Conservation (phyloP, 441 rosid genomes). For the Codiaeum variegatum region DNA sequence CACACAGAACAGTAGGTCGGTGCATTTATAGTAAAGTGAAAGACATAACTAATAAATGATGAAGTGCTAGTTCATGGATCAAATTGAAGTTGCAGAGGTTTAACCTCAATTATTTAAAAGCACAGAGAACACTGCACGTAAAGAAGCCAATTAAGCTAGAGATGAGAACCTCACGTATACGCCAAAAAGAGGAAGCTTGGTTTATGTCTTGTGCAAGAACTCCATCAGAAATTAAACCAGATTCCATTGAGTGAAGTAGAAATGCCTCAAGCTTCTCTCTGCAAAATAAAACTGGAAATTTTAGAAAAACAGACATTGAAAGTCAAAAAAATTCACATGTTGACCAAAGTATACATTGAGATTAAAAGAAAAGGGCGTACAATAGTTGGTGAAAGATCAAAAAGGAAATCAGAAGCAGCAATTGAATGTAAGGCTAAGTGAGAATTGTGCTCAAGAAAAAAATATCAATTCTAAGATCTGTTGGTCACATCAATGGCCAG, state of each 20-base stretch:
- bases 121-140: background rate
- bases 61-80: background rate
- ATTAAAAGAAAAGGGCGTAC: background rate
- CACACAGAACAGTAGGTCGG: background rate
- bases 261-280: conserved; percentile 95
- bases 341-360: background rate
- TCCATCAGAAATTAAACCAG: conserved; percentile 84
- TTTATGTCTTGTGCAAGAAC: conserved; percentile 89
- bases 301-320: background rate
- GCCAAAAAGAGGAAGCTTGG: conserved; percentile 91
- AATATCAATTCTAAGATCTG: conserved; percentile 5
- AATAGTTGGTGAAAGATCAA: background rate
- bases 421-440: background rate
- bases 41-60: background rate
- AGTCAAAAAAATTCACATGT: background rate
- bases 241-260: conserved; percentile 66
- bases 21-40: background rate
- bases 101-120: background rate
- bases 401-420: background rate
- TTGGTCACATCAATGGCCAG: background rate
- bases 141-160: conserved; percentile 18
- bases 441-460: background rate
- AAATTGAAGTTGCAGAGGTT: conserved; percentile 13
- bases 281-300: conserved; percentile 21
- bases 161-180: conserved; percentile 71